phyloP scores from a whole-genome alignment of 805 yeast genomes.

The Groenewaldozyma tartarivorans region DNA sequence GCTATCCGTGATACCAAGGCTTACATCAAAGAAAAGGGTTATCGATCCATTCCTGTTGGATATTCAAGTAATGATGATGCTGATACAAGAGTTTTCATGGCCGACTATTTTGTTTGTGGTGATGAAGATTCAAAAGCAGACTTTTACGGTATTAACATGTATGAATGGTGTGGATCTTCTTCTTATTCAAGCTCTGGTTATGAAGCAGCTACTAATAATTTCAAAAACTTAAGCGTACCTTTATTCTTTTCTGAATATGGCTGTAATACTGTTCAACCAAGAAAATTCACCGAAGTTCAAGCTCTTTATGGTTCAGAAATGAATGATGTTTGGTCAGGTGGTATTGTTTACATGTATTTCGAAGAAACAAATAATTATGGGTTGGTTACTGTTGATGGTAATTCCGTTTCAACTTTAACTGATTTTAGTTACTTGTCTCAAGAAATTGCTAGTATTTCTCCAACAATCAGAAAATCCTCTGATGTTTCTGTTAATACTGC shows the following conservation, averaged over 20 bases:
- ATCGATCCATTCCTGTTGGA: constrained; percentile 84
- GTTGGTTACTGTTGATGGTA: constrained; percentile 48
- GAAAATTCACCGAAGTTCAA: constrained; percentile 67
- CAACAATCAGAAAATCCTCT: constrained; percentile 37
- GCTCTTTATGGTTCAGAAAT: constrained; percentile 57
- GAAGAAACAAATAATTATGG: constrained; percentile 81
- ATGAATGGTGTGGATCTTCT: constrained; percentile 72
- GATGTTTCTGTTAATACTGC: constrained; percentile 31
- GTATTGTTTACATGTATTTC: constrained; percentile 86
- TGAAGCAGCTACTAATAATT: constrained; percentile 60
- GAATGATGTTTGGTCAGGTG: constrained; percentile 93
- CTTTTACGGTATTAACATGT: constrained; percentile 79
- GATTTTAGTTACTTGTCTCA: constrained; percentile 52
- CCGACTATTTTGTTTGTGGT: constrained; percentile 84
- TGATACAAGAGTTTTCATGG: constrained; percentile 66
- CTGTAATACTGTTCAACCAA: constrained; percentile 65
- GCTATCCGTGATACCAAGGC: constrained; percentile 83
- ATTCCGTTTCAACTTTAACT: constrained; percentile 44
- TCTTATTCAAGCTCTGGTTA: constrained; percentile 58
- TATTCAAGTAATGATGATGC: constrained; percentile 87
- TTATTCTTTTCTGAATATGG: constrained; percentile 85
- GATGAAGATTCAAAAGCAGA: constrained; percentile 49
- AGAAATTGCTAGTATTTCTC: constrained; percentile 44
- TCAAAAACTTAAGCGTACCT: constrained; percentile 65
- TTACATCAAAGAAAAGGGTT: constrained; percentile 56